Evolutionary conservation across 108 stramenopile species (phyloP).

Genomic region (Fistulifera pelliculosa): DNA sequence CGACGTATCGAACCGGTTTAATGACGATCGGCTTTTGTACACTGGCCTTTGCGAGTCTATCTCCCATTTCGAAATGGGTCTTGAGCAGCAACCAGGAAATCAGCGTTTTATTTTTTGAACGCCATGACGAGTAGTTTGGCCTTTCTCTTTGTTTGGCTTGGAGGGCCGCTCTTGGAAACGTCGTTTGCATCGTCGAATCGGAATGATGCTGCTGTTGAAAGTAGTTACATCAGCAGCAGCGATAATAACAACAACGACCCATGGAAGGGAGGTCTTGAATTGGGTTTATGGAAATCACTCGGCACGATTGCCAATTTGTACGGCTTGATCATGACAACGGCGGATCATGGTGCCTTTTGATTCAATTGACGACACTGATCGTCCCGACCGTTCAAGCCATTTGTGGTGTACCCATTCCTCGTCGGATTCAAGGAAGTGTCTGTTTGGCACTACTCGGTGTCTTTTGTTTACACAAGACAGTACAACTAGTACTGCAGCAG

Average conservation of each 20-base stretch:
- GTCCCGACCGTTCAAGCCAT: conserved; percentile 58
- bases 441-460: conserved; percentile 58
- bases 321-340: conserved; percentile 60
- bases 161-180: conserved; percentile 33
- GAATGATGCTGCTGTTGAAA: conserved; percentile 8
- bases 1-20: conserved; percentile 41
- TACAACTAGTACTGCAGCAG: neutral
- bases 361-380: conserved; percentile 71
- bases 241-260: neutral
- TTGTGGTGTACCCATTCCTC: conserved; percentile 61
- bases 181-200: conserved; percentile 1
- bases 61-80: conserved; percentile 33
- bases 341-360: conserved; percentile 73
- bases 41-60: conserved; percentile 52
- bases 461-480: conserved; percentile 54
- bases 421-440: conserved; percentile 44
- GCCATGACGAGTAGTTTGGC: conserved; percentile 54
- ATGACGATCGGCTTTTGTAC: conserved; percentile 64
- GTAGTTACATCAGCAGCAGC: too few relatives aligned
- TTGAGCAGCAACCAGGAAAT: conserved; percentile 5
- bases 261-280: conserved; percentile 27
- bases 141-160: conserved; percentile 37
- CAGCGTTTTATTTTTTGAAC: conserved; percentile 59
- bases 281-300: conserved; percentile 49
- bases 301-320: conserved; percentile 70